These are phyloP conservation scores for Ophiostoma sp. DNA, from an alignment of 2,329 filamentous ascomycete species.

Conservation along the genomic window DNA sequence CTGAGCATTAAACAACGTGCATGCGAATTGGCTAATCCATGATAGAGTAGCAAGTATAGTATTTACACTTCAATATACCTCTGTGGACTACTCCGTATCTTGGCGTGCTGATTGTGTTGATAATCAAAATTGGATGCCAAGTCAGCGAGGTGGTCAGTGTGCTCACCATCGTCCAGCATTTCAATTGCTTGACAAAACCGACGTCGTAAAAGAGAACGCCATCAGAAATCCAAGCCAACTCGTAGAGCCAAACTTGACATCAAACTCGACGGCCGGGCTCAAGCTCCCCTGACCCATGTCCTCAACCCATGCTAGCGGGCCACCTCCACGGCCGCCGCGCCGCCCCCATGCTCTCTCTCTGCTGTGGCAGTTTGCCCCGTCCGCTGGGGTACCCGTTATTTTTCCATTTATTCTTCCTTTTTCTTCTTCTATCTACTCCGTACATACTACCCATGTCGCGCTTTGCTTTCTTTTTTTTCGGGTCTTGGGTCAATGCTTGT, in stretches of 20 bases:
- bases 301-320: background rate
- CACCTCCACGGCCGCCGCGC: background rate
- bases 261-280: background rate
- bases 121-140: background rate
- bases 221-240: background rate
- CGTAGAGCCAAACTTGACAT: background rate
- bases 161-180: background rate
- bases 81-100: background rate
- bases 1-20: background rate
- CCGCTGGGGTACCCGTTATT: background rate
- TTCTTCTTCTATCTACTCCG: too few species aligned
- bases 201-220: background rate
- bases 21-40: background rate
- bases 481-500: conserved; percentile 5
- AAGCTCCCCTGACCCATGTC: conserved; percentile 5
- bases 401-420: background rate
- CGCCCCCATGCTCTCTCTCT: background rate
- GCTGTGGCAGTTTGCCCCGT: background rate
- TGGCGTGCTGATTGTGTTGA: background rate
- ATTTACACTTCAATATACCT: background rate
- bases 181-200: background rate
- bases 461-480: conserved; percentile 1
- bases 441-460: too few species aligned
- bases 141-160: background rate
- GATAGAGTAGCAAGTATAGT: conserved; percentile 2